These are phyloP conservation scores for Anisogramma anomala DNA, from an alignment of 2,329 filamentous ascomycete species.

Conservation along the genomic window DNA sequence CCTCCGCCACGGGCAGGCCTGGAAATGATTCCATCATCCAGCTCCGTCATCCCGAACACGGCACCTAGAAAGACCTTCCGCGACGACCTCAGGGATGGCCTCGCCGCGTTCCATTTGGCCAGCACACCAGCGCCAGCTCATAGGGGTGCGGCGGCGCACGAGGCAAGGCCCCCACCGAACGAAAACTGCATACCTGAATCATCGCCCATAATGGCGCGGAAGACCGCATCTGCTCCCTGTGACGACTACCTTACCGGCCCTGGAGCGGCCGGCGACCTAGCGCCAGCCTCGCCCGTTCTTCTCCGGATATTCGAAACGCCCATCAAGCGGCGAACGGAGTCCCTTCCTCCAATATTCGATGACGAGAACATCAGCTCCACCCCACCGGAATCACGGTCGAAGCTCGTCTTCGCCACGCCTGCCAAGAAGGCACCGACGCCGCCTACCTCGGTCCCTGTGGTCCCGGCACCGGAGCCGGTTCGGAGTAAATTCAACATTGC, in stretches of 20 bases:
- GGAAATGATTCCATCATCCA: slow-evolving; percentile 16
- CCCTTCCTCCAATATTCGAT: background rate
- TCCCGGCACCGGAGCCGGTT: background rate
- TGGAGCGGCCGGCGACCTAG: background rate
- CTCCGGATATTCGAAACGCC: slow-evolving; percentile 13
- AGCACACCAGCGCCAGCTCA: slow-evolving; percentile 18
- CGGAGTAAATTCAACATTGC: background rate
- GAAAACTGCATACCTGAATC: slow-evolving; percentile 12
- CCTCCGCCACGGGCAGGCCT: slow-evolving; percentile 1
- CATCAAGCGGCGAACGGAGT: slow-evolving; percentile 6
- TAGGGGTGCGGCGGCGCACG: slow-evolving; percentile 17
- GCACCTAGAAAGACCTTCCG: slow-evolving; percentile 12
- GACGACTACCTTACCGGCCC: background rate
- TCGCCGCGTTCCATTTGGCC: slow-evolving; percentile 14
- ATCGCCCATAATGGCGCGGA: slow-evolving; percentile 15
- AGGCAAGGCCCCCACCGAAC: background rate
- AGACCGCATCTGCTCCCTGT: slow-evolving; percentile 1
- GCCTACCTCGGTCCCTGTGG: slow-evolving; percentile 1
- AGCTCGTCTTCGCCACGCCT: slow-evolving; percentile 9
- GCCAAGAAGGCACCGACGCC: slow-evolving; percentile 4
- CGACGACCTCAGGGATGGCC: slow-evolving; percentile 4
- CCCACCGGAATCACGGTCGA: slow-evolving; percentile 7
- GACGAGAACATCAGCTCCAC: slow-evolving; percentile 9
- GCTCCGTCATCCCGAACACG: slow-evolving; percentile 20
- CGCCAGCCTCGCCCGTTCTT: slow-evolving; percentile 10